Percentiles rank a stretch among this genome's conserved stretches.
Evolutionary conservation across 441 rosid species (phyloP).

Genomic region (Brassica hybrid): DNA sequence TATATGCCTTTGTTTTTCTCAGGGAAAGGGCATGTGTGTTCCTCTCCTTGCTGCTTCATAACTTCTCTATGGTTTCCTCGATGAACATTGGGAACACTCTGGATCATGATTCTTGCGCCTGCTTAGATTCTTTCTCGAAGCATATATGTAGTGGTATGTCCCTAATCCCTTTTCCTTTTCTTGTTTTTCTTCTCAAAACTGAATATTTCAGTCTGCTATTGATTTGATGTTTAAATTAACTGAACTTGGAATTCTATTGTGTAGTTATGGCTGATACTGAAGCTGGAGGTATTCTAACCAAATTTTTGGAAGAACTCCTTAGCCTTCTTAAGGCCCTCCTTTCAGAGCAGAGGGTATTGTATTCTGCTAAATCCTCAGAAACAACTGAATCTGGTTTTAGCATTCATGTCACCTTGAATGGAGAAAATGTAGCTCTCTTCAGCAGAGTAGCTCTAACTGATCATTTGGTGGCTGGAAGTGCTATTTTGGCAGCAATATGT

Average conservation of each 20-base stretch:
- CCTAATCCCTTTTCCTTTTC: slow-evolving; percentile 14
- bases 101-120: slow-evolving; percentile 42
- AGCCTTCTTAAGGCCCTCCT: slow-evolving; percentile 69
- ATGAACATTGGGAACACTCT: slow-evolving; percentile 37
- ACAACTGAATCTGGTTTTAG: slow-evolving; percentile 42
- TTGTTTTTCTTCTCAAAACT: slow-evolving; percentile 7
- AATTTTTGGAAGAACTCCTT: slow-evolving; percentile 61
- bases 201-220: not conserved
- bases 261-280: slow-evolving; percentile 64
- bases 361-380: slow-evolving; percentile 44
- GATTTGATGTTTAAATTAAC: slow-evolving; percentile 11
- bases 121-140: slow-evolving; percentile 56
- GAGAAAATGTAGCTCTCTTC: slow-evolving; percentile 43
- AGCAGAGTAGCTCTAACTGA: slow-evolving; percentile 57
- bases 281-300: slow-evolving; percentile 52
- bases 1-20: slow-evolving; percentile 25
- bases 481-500: slow-evolving; percentile 71
- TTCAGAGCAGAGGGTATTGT: slow-evolving; percentile 54
- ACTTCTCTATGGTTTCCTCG: slow-evolving; percentile 47
- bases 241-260: slow-evolving; percentile 31
- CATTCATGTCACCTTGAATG: slow-evolving; percentile 50
- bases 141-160: slow-evolving; percentile 59
- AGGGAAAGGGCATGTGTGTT: slow-evolving; percentile 83
- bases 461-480: slow-evolving; percentile 71
- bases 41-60: slow-evolving; percentile 66